Evolutionary conservation across 2,329 filamentous ascomycete genomes (phyloP), one percentile per base, ranked within the genome.

Genomic region (Colletotrichum tabaci): DNA sequence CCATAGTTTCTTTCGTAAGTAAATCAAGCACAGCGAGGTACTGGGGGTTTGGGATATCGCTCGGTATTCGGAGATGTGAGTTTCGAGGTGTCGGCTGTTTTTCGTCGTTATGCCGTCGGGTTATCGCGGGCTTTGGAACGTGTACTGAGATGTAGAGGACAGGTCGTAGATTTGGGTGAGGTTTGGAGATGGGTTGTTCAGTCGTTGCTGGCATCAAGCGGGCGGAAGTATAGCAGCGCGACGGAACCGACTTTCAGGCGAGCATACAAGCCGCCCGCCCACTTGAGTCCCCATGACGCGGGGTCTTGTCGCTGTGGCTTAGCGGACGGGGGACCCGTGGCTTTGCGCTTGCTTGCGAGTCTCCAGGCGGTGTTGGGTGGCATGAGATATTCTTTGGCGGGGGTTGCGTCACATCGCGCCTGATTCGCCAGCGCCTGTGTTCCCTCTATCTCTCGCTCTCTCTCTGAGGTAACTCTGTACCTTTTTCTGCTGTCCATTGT

Each of bases 1-100:
- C 87, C 92, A 95, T 95, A 73, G 47, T 70, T 66, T 83, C 78
- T 70, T 66, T 83, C 78, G 70, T 23, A 68, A 52, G 56, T 52
- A 6, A 49, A 61, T 42, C 21, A 44, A 52, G 56, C 44, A 57
- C 46, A 12, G 26, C 38, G 60, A 18, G 49, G 52, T 10, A n/a
- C 44, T 52, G 35, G 18, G 26, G 30, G 15, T 47, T 35, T 42
- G 47, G 35, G 23, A n/a, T 61, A 18, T 61, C 60, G 60, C 26
- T 62, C 35, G 60, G 21, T 53, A 30, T 40, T 68, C 58, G 58
- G 65, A 35, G 15, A 40, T 12, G 4, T 18, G n/a, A 26, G 8
- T 35, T 38, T 47, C 26, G 35, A 49, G 4, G 30, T 35, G 18
- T 40, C n/a, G 7, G 23, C 8, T 23, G 44, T 47, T 49, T 47